These are phyloP conservation scores for Fraxinus cuspidata DNA, from an alignment of 257 asterid species.

Conservation along the genomic window DNA sequence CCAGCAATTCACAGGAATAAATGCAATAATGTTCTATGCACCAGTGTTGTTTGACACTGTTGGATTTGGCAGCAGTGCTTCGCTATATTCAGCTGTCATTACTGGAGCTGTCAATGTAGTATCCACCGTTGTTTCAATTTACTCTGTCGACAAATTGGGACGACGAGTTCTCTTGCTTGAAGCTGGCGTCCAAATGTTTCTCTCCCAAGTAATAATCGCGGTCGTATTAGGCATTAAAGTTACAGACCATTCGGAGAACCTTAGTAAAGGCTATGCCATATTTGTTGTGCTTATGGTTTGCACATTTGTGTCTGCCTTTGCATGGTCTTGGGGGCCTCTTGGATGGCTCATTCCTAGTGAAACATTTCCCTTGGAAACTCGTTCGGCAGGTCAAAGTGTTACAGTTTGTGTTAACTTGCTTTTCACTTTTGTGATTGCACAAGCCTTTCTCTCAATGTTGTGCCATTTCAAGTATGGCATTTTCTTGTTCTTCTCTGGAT, in stretches of 20 bases:
- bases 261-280: slow-evolving; percentile 57
- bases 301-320: slow-evolving; percentile 71
- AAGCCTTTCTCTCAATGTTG: slow-evolving; percentile 81
- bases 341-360: slow-evolving; percentile 96
- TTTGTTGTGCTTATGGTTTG: slow-evolving; percentile 74
- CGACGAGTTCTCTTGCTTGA: slow-evolving; percentile 62
- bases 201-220: slow-evolving; percentile 69
- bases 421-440: slow-evolving; percentile 86
- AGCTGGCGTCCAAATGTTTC: slow-evolving; percentile 84
- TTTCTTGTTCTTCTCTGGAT: slow-evolving; percentile 76
- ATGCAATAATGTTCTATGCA: slow-evolving; percentile 91
- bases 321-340: slow-evolving; percentile 99
- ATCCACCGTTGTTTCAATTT: slow-evolving; percentile 72
- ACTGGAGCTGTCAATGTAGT: slow-evolving; percentile 81
- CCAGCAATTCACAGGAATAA: slow-evolving; percentile 88
- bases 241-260: slow-evolving; percentile 54
- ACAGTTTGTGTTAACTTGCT: slow-evolving; percentile 77
- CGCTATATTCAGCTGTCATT: slow-evolving; percentile 80
- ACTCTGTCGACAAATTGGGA: slow-evolving; percentile 80
- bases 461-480: slow-evolving; percentile 86
- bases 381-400: slow-evolving; percentile 86
- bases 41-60: slow-evolving; percentile 79
- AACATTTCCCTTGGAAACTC: slow-evolving; percentile 77
- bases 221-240: slow-evolving; percentile 65
- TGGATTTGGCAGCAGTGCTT: slow-evolving; percentile 70